A percentile compares a stretch with the other conserved stretches of the same genome.
These are phyloP conservation scores for Zygosaccharomyces pseudorouxii DNA, from an alignment of 805 yeast genomes.

Conservation along the genomic window DNA sequence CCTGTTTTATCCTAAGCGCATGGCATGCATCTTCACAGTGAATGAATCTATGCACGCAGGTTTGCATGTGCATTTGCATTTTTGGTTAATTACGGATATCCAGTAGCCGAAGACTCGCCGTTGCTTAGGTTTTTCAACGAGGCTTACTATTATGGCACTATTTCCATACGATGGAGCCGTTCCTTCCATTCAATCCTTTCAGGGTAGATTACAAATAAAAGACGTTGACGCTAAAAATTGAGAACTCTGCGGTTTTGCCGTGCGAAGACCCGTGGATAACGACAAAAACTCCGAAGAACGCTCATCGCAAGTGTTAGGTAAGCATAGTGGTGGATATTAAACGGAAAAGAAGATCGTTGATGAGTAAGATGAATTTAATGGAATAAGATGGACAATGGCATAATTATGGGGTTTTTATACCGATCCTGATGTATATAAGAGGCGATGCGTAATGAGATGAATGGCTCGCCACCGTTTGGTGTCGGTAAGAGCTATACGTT, in stretches of 20 bases:
- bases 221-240: no score
- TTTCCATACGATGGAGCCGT: constrained; percentile 41
- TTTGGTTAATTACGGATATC: constrained; percentile 45
- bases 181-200: constrained; percentile 41
- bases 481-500: background rate
- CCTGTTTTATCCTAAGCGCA: constrained; percentile 43
- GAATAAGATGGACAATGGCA: no score
- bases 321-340: background rate
- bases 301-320: background rate
- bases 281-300: no score
- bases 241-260: no score
- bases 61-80: constrained; percentile 60
- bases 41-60: constrained; percentile 47
- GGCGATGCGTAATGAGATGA: no score
- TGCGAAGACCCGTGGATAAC: no score
- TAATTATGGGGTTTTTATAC: background rate
- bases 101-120: constrained; percentile 58
- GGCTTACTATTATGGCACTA: constrained; percentile 45
- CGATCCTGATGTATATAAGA: background rate
- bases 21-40: constrained; percentile 58
- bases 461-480: no score
- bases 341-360: background rate
- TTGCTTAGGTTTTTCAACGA: constrained; percentile 43
- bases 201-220: constrained; percentile 7
- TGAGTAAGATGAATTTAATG: no score